Conservation (phyloP, 352 stramenopile species). For the Phytophthora citrophthora region DNA sequence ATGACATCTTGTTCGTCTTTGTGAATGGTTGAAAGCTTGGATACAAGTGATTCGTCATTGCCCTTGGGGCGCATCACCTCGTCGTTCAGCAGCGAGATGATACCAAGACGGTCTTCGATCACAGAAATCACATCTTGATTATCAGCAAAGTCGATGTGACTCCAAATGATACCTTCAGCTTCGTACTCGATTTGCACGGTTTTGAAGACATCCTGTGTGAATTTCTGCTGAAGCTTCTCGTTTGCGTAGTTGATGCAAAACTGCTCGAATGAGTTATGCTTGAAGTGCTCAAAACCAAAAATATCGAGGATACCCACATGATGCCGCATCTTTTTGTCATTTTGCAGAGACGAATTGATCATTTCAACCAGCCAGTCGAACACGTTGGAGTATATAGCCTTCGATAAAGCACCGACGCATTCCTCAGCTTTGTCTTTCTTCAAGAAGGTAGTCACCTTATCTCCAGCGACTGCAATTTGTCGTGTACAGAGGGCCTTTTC, state of each 20-base stretch:
- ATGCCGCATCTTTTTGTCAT: slow-evolving; percentile 58
- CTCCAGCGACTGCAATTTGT: slow-evolving; percentile 81
- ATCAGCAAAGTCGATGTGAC: slow-evolving; percentile 92
- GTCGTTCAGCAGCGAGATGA: slow-evolving; percentile 91
- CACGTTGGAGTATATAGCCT: slow-evolving; percentile 95
- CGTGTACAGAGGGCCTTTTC: slow-evolving; percentile 78
- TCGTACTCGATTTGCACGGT: slow-evolving; percentile 91
- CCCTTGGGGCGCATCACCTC: slow-evolving; percentile 89
- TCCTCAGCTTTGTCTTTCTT: slow-evolving; percentile 90
- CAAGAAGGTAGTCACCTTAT: slow-evolving; percentile 79
- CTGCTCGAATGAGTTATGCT: slow-evolving; percentile 95
- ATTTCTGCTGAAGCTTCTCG: slow-evolving; percentile 94
- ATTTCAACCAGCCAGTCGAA: slow-evolving; percentile 97
- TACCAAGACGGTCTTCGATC: slow-evolving; percentile 88
- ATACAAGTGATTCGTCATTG: slow-evolving; percentile 84
- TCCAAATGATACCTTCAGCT: slow-evolving; percentile 92
- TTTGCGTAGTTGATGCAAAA: slow-evolving; percentile 95
- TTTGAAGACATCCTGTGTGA: slow-evolving; percentile 92
- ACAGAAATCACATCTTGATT: slow-evolving; percentile 90
- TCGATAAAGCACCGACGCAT: slow-evolving; percentile 94
- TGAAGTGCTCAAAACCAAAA: slow-evolving; percentile 95
- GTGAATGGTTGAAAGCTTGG: slow-evolving; percentile 78
- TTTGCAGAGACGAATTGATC: slow-evolving; percentile 80
- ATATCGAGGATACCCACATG: slow-evolving; percentile 94
- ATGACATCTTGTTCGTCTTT: slow-evolving; percentile 83